A percentile compares a stretch with the other conserved stretches of the same genome.
Evolutionary conservation across 331 rosid genomes (phyloP).

Genomic region (Pyracantha coccinea): DNA sequence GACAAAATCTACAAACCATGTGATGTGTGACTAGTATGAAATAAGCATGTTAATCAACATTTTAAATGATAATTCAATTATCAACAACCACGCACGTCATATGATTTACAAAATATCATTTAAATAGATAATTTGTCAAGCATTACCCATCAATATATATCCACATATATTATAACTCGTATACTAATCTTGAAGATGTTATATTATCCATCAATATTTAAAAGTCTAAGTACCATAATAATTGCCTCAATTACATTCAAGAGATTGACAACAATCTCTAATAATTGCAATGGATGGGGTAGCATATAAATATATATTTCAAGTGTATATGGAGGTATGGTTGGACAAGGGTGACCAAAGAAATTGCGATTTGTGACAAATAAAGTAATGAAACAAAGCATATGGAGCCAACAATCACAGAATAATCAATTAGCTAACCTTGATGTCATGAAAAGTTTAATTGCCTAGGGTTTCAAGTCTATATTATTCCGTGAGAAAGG

Average conservation of each 20-base stretch:
- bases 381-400: neutral
- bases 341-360: neutral
- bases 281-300: conserved; percentile 3
- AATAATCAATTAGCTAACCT: too few species aligned
- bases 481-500: too few species aligned
- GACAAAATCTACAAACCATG: too few species aligned
- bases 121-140: too few species aligned
- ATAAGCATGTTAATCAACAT: too few species aligned
- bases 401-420: neutral
- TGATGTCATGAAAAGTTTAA: too few species aligned
- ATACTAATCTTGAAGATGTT: neutral
- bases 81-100: too few species aligned
- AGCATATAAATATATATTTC: neutral
- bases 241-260: too few species aligned
- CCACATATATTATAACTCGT: neutral
- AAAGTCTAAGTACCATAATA: neutral
- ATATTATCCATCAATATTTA: neutral
- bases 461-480: too few species aligned
- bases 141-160: neutral
- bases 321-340: neutral
- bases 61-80: too few species aligned
- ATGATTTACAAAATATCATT: too few species aligned
- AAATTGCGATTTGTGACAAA: neutral
- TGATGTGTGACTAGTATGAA: too few species aligned
- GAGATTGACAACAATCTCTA: neutral